Base-by-base conservation (phyloP, 768 basidiomycete species). In the Podaxis rugospora region DNA sequence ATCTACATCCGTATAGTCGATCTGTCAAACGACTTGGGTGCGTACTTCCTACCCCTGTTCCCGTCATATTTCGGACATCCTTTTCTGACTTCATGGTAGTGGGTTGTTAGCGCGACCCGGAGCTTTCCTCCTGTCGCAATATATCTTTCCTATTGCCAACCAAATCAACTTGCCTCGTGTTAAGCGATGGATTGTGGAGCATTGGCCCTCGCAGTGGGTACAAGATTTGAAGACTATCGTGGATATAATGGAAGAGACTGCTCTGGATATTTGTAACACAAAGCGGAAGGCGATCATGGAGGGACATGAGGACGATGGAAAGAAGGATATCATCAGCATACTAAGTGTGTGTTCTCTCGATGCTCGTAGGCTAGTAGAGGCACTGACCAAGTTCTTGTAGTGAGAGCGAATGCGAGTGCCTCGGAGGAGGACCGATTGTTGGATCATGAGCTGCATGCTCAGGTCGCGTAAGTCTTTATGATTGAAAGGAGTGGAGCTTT, bases 311-410 rank as follows among this genome's bases (percentile, higher is more conserved):
- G 44, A 74, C 72, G 9, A 70, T 71, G 60, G 77, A 75, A 59
- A 53, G 11, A 78, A 77, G 49, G 81, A 82, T 64, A 74, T 83
- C 23, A 71, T 82, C 63, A 81, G 76, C 57, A 72, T 80, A 40
- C 64, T 82, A 36, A 68, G 81, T 83, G 3, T 27, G 13, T 47
- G 13, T 42, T 2, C 13, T 40, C n/a, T 32, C 5, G 13, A 10
- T n/a, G 28, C 6, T 37, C 18, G 21, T 21, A 53, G 4, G n/a
- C 7, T 32, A 16, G 21, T 25, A 1, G 5, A 25, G 23, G 47
- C 18, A 49, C 23, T 49, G 37, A 23, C 16, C 10, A 4, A 42
- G 1, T 5, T 18, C 7, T 14, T 1, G 23, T 53, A 82, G 81
- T 81, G 63, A 72, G 72, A 61, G 78, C 73, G 2, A 81, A 80